These are phyloP conservation scores for Annona squamosa DNA, from an alignment of 164 flowering plant species.

Conservation along the genomic window DNA sequence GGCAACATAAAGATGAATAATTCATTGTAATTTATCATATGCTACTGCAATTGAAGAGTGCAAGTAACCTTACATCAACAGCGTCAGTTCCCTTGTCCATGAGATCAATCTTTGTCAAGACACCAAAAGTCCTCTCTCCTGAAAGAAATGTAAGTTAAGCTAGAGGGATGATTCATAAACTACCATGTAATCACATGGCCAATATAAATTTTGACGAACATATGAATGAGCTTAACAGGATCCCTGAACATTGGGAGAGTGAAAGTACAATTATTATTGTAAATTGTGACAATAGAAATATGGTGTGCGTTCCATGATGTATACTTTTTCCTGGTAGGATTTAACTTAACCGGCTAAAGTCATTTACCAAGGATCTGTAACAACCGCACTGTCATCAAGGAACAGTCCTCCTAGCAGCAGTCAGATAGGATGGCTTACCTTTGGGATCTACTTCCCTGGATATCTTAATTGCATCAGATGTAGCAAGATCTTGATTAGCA, in stretches of 20 bases:
- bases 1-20: too few relatives aligned
- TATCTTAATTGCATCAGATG: conserved; percentile 97
- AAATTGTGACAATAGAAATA: neutral
- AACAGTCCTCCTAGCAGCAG: neutral
- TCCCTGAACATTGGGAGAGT: neutral
- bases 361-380: neutral
- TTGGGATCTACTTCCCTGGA: conserved; percentile 93
- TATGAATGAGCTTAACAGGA: neutral
- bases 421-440: conserved; percentile 31
- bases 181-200: neutral
- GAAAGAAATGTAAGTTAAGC: conserved; percentile 5
- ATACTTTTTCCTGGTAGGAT: neutral
- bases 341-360: too few relatives aligned
- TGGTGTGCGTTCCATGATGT: neutral
- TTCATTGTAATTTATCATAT: neutral
- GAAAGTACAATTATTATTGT: neutral
- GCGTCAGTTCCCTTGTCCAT: conserved; percentile 98
- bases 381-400: neutral
- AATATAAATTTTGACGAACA: neutral
- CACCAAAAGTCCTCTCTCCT: conserved; percentile 92
- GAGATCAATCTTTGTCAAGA: conserved; percentile 90
- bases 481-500: conserved; percentile 98
- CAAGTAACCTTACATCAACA: conserved; percentile 65
- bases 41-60: conserved; percentile 2
- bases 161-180: neutral